Base-by-base conservation (phyloP, 129 eudicot genomes). In the Pulicaria dysenterica region DNA sequence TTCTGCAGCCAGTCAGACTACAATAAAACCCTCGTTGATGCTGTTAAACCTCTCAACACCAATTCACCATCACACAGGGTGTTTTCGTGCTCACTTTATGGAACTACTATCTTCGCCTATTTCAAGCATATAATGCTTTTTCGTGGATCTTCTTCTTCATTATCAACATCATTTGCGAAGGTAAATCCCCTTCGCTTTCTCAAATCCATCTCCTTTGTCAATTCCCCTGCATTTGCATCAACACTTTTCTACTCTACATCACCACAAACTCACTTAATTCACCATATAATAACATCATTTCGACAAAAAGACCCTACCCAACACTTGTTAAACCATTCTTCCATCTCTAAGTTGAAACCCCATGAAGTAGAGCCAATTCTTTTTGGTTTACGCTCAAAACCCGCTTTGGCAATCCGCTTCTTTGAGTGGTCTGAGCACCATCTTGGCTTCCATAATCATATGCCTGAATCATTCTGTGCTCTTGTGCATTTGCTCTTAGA, bases 351-450 rank as follows among this genome's bases (percentile, higher is more conserved):
- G 13, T 34, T 89, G 5, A 71, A 70, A 45, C 67, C 86, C 50
- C 70, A 59, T 68, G 78, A 82, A 43, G 75, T 83, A 16, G 80
- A 79, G 37, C 68, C 79, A 3, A 69, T 83, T 79, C 81, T 85
- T 60, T 83, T 67, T 65, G 75, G 59, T 59, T 83, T 85, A 72
- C 80, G 87, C 15, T 64, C 85, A 40, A 85, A 77, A 67, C 91
- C 95, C 80, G 57, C 7, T 69, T 83, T 86, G 48, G 95, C 89
- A 51, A 58, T 85, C 46, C 79, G 77, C 76, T 85, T 89, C 74
- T 83, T 83, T 69, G 82, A 83, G 47, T 88, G 95, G 91, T 88
- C 70, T 56, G 88, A 85, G 56, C 46, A 49, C 40, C 3, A 61
- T 58, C 58, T 83, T 58, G 91, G 95, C 83, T 69, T 89, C 31